A percentile compares a stretch with the other conserved stretches of the same genome.
These are phyloP conservation scores for Cladosporium velox DNA, from an alignment of 2,329 filamentous ascomycete genomes.

Conservation along the genomic window DNA sequence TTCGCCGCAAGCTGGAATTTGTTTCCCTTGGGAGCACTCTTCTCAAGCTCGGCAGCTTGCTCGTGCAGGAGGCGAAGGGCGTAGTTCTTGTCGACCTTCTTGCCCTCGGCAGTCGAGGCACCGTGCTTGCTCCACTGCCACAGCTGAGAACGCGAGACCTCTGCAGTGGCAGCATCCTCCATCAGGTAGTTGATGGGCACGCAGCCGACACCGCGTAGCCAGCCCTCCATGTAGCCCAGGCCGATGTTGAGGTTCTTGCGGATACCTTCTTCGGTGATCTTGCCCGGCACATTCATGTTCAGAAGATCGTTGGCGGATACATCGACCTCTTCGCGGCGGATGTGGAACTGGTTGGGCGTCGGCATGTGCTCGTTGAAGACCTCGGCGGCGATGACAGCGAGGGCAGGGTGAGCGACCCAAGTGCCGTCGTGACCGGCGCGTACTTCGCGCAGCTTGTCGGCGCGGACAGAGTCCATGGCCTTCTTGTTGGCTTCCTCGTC, in stretches of 20 bases:
- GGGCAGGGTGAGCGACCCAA: constrained; percentile 95
- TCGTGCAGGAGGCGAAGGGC: constrained; percentile 84
- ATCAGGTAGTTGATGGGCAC: constrained; percentile 98
- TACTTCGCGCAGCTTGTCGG: constrained; percentile 95
- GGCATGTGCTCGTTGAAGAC: constrained; percentile 99
- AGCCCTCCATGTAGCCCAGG: constrained; percentile 97
- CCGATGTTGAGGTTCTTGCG: constrained; percentile 97
- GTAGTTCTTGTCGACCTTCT: constrained; percentile 90
- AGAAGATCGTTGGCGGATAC: constrained; percentile 87
- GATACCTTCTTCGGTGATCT: constrained; percentile 91
- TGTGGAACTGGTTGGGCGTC: constrained; percentile 92
- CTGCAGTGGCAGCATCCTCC: constrained; percentile 97
- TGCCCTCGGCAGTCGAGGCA: constrained; percentile 79
- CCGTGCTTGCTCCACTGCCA: constrained; percentile 90
- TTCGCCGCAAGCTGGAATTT: constrained; percentile 88
- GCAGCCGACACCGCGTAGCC: constrained; percentile 91
- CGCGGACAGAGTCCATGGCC: constrained; percentile 89
- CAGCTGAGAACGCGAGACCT: constrained; percentile 90
- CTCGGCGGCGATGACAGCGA: constrained; percentile 83
- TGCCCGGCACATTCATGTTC: constrained; percentile 96
- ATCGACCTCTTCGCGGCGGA: constrained; percentile 84
- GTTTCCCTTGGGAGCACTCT: constrained; percentile 80
- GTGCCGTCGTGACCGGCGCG: constrained; percentile 94
- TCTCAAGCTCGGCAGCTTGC: constrained; percentile 72
- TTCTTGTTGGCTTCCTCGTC: constrained; percentile 87